These are phyloP conservation scores for Ogataea neopini DNA, from an alignment of 805 yeast species.

Conservation along the genomic window DNA sequence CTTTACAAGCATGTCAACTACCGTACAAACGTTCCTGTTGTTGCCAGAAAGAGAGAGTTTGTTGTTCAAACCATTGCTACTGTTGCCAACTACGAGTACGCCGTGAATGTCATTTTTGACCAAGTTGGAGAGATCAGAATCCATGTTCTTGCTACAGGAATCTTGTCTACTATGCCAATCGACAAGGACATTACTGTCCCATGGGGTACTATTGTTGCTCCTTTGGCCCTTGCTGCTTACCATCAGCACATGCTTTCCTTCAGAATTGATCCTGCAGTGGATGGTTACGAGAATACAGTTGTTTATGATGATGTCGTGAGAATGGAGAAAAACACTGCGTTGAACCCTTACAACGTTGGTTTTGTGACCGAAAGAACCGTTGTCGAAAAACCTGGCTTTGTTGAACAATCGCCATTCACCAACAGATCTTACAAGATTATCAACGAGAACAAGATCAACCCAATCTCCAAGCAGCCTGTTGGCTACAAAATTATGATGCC, in stretches of 20 bases:
- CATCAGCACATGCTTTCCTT: slow-evolving; percentile 81
- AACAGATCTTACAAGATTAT: slow-evolving; percentile 74
- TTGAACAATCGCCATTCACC: slow-evolving; percentile 76
- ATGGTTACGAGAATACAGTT: slow-evolving; percentile 77
- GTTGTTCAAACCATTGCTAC: slow-evolving; percentile 81
- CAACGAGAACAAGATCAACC: slow-evolving; percentile 71
- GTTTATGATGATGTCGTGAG: slow-evolving; percentile 68
- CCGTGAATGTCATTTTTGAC: slow-evolving; percentile 68
- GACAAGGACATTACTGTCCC: slow-evolving; percentile 68
- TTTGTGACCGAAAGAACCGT: slow-evolving; percentile 61
- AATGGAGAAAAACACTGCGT: slow-evolving; percentile 51
- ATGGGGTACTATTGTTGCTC: slow-evolving; percentile 77
- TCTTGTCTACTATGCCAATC: slow-evolving; percentile 80
- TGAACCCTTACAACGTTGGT: slow-evolving; percentile 72
- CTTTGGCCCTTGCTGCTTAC: slow-evolving; percentile 79
- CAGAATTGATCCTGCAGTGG: slow-evolving; percentile 81
- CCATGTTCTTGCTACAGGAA: slow-evolving; percentile 85
- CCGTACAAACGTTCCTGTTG: slow-evolving; percentile 67
- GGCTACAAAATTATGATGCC: slow-evolving; percentile 76
- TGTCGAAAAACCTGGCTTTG: slow-evolving; percentile 68
- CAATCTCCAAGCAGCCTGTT: slow-evolving; percentile 68
- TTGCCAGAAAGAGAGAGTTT: slow-evolving; percentile 77
- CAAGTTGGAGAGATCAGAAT: slow-evolving; percentile 78
- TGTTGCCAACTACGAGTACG: slow-evolving; percentile 82
- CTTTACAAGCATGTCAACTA: slow-evolving; percentile 79